Evolutionary conservation across 345 rosid species (phyloP).

Genomic region (Salix brachista): DNA sequence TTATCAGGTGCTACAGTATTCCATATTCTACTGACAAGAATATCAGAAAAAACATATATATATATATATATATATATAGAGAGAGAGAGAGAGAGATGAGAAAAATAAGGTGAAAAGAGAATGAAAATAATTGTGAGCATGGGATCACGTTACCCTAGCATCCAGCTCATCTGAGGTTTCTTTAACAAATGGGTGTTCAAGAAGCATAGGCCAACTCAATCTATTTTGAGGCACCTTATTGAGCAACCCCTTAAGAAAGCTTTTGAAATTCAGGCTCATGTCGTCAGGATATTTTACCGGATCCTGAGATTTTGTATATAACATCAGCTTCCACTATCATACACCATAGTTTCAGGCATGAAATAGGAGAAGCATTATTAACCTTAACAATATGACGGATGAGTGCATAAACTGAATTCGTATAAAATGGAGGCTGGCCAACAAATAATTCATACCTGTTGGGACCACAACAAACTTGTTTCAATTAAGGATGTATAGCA

Average conservation of each 20-base stretch:
- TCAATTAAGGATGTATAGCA: conserved; percentile 4
- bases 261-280: conserved; percentile 79
- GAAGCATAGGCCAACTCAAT: conserved; percentile 91
- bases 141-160: conserved; percentile 51
- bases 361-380: conserved; percentile 13
- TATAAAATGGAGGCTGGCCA: conserved; percentile 98
- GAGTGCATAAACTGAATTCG: conserved; percentile 95
- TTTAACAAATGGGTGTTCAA: conserved; percentile 88
- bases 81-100: not conserved
- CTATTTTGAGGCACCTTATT: conserved; percentile 96
- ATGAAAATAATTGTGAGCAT: not conserved
- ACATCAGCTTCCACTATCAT: conserved; percentile 31
- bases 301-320: conserved; percentile 53
- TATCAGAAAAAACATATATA: too few relatives aligned
- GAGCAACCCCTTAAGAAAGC: conserved; percentile 91
- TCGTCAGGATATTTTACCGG: conserved; percentile 96
- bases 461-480: conserved; percentile 4
- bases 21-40: not conserved
- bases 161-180: conserved; percentile 61
- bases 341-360: conserved; percentile 10
- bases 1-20: conserved; percentile 17
- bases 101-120: not conserved
- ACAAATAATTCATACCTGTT: conserved; percentile 93
- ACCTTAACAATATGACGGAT: conserved; percentile 97
- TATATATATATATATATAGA: too few relatives aligned